phyloP scores from a whole-genome alignment of 2,329 filamentous ascomycete species.

The Chaetothyriales sp. region DNA sequence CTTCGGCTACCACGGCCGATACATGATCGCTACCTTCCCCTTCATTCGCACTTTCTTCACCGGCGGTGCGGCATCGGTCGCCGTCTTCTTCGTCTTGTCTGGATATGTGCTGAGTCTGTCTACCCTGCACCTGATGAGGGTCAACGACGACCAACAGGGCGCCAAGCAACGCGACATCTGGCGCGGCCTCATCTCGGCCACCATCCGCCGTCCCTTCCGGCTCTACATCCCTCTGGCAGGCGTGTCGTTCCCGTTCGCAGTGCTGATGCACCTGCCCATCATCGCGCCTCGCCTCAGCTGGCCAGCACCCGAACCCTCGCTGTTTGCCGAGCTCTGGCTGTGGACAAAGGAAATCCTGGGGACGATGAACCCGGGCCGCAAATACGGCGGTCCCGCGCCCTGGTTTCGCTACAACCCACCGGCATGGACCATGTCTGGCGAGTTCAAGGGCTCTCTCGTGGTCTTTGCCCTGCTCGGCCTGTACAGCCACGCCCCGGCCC shows the following conservation, averaged over 20 bases:
- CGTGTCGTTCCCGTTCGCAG: constrained; percentile 26
- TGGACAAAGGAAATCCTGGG: background rate
- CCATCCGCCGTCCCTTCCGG: constrained; percentile 31
- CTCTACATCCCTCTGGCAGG: constrained; percentile 29
- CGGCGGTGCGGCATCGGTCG: constrained; percentile 20
- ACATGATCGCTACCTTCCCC: constrained; percentile 23
- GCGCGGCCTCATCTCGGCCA: constrained; percentile 24
- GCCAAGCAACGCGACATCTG: constrained; percentile 23
- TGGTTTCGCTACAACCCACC: constrained; percentile 29
- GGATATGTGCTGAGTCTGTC: constrained; percentile 33
- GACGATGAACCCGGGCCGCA: background rate
- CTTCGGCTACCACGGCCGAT: constrained; percentile 24
- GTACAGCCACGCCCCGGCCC: background rate
- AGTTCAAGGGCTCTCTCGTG: constrained; percentile 10
- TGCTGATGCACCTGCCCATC: constrained; percentile 26
- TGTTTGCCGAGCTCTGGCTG: background rate
- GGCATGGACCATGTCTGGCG: constrained; percentile 33
- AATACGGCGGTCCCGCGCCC: background rate
- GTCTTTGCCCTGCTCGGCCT: background rate
- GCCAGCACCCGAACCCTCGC: background rate
- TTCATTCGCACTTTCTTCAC: constrained; percentile 23
- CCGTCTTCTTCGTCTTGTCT: constrained; percentile 35
- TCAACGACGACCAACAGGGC: constrained; percentile 18
- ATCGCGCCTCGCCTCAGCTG: constrained; percentile 7
- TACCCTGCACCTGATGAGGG: constrained; percentile 24